A percentile compares a stretch with the other conserved stretches of the same genome.
Evolutionary conservation across 176 grass and related monocot genomes (phyloP).

Genomic region (Carex kokanica): DNA sequence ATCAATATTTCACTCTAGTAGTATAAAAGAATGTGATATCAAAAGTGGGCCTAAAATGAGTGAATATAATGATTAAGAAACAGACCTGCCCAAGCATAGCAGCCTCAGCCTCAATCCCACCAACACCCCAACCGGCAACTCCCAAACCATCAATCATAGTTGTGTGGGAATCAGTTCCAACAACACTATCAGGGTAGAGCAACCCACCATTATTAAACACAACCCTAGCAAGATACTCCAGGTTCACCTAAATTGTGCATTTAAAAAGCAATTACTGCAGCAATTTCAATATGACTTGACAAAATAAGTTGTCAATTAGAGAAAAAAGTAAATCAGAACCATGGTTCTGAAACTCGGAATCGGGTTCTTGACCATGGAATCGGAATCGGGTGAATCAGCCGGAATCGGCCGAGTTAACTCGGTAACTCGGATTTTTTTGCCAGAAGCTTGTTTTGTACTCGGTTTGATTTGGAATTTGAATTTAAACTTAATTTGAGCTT

Average conservation of each 20-base stretch:
- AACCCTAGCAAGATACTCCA: conserved; percentile 92
- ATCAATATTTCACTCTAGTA: not conserved
- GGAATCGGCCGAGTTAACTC: too few relatives aligned
- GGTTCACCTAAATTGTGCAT: conserved; percentile 61
- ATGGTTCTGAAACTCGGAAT: too few relatives aligned
- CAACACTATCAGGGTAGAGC: conserved; percentile 95
- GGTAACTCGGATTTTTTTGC: too few relatives aligned
- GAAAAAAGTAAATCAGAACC: not conserved
- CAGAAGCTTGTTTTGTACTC: too few relatives aligned
- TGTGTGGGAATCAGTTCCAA: conserved; percentile 90
- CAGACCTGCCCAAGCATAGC: conserved; percentile 92
- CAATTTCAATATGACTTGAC: not conserved
- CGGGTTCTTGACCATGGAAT: too few relatives aligned
- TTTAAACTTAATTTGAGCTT: too few relatives aligned
- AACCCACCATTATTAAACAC: conserved; percentile 87
- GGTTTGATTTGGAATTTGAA: too few relatives aligned
- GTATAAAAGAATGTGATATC: not conserved
- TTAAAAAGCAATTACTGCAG: not conserved
- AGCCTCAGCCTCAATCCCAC: conserved; percentile 96
- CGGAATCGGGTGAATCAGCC: too few relatives aligned
- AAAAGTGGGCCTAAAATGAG: not conserved
- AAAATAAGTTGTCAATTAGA: not conserved
- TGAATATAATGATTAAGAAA: not conserved
- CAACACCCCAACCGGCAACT: conserved; percentile 98
- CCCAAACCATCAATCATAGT: conserved; percentile 98